Evolutionary conservation across 176 grass and related monocot species (phyloP).

Genomic region (Paspalum vaginatum): DNA sequence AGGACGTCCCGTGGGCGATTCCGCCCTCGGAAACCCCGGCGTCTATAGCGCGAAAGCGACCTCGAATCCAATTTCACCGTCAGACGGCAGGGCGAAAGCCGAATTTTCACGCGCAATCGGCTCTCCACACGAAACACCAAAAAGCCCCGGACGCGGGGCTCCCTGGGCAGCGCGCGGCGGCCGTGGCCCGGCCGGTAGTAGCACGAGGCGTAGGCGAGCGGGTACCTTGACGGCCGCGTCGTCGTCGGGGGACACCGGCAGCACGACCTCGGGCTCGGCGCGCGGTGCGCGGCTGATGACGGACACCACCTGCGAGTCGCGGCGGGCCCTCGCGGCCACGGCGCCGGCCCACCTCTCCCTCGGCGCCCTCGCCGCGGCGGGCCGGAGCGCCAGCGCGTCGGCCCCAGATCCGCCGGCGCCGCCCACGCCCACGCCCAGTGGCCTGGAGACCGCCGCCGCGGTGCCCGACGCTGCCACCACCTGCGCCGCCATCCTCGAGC

Average conservation of each 20-base stretch:
- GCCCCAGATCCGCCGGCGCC: slow-evolving; percentile 33
- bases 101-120: slow-evolving; percentile 11
- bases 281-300: slow-evolving; percentile 71
- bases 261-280: slow-evolving; percentile 44
- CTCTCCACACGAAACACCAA: slow-evolving; percentile 1
- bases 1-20: slow-evolving; percentile 8
- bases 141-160: not conserved
- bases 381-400: not conserved
- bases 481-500: slow-evolving; percentile 69
- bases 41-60: slow-evolving; percentile 13
- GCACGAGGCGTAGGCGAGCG: not conserved
- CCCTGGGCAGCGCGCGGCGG: not conserved
- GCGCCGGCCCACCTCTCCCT: slow-evolving; percentile 44
- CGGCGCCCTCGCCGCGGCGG: slow-evolving; percentile 40
- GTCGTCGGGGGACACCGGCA: slow-evolving; percentile 74
- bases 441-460: slow-evolving; percentile 26
- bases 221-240: slow-evolving; percentile 47
- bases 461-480: slow-evolving; percentile 51
- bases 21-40: slow-evolving; percentile 14
- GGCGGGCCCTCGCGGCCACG: slow-evolving; percentile 33
- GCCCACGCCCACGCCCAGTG: not conserved
- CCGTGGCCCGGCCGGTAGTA: no score
- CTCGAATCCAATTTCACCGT: slow-evolving; percentile 40
- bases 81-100: not conserved
- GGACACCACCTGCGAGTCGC: slow-evolving; percentile 46